Percentiles rank a stretch among this genome's conserved stretches.
These are phyloP conservation scores for Hydrangea macrophylla DNA, from an alignment of 148 eudicot genomes.

Conservation along the genomic window DNA sequence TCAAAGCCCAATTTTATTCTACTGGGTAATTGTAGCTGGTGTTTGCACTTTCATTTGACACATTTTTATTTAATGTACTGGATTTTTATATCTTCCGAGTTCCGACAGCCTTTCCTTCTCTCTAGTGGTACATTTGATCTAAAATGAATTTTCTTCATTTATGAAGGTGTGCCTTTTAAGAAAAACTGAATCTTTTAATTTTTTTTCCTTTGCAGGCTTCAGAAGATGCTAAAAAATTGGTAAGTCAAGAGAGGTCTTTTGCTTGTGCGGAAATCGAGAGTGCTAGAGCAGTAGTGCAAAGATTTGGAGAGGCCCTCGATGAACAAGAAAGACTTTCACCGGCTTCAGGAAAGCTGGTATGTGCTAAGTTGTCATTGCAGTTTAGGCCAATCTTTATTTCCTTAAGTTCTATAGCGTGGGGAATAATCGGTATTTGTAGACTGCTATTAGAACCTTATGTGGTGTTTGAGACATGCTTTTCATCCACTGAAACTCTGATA, in stretches of 20 bases:
- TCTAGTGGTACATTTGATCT: slow-evolving; percentile 7
- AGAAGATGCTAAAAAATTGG: slow-evolving; percentile 96
- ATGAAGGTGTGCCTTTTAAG: neutral
- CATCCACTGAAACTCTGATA: too few species aligned
- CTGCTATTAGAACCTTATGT: too few species aligned
- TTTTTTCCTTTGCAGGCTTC: slow-evolving; percentile 69
- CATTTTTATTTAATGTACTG: neutral
- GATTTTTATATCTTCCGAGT: neutral
- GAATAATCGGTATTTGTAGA: too few species aligned
- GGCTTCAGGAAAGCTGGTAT: slow-evolving; percentile 79
- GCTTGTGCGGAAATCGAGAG: slow-evolving; percentile 99
- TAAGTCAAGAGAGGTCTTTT: slow-evolving; percentile 95
- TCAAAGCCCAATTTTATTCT: neutral
- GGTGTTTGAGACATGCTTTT: too few species aligned
- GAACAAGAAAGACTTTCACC: slow-evolving; percentile 82
- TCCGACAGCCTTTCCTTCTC: neutral
- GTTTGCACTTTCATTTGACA: neutral
- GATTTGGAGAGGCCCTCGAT: slow-evolving; percentile 96
- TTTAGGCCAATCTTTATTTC: too few species aligned
- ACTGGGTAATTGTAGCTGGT: neutral
- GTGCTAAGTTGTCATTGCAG: neutral
- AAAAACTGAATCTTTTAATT: neutral
- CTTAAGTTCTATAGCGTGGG: too few species aligned
- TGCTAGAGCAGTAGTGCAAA: slow-evolving; percentile 91
- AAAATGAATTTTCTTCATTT: neutral